Evolutionary conservation across 2,329 filamentous ascomycete genomes (phyloP), one percentile per base, ranked within the genome.

Genomic region (Aureobasidium sp.): DNA sequence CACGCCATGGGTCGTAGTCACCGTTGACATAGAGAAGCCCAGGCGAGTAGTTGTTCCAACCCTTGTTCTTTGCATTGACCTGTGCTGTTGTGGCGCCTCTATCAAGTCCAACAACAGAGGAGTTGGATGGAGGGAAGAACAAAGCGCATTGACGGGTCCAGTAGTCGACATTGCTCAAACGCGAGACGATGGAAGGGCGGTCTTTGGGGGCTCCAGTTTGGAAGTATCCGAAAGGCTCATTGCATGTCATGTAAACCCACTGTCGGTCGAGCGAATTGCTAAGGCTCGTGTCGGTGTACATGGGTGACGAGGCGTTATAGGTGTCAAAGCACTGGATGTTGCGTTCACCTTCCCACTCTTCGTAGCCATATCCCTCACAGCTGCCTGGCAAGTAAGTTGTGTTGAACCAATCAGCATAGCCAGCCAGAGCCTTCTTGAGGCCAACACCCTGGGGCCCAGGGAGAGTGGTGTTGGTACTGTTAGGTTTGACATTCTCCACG

Each of bases 161-260:
- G 73, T 85, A 86, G 0, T 77, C 74, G 2, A 76, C 70, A 12
- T 69, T 77, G 50, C 82, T 75, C 8, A 83, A 72, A 27, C 81
- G 78, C 17, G 81, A 83, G 59, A 82, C 78, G 47, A 85, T 75
- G n/a, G 74, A 76, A 3, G 77, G 72, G 0, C 67, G 70, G 60
- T 68, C 71, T 4, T 67, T 50, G 0, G 83, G 82, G 7, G 81
- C 81, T 22, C 79, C 80, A 63, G 78, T 78, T 69, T 84, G 81
- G 77, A 79, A 85, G 70, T 78, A 83, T 61, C 74, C 79, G 62
- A 83, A 79, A n/a, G 84, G 83, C 69, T 86, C 82, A 68, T 86
- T 86, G 75, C 85, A 86, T 1, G 79, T 75, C 71, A 85, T 78
- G 83, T 84, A 87, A 8, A 75, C 69, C 83, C 82, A 87, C 64